Evolutionary conservation across 2,329 filamentous ascomycete genomes (phyloP).

Genomic region (Exutisphaerella laricina): DNA sequence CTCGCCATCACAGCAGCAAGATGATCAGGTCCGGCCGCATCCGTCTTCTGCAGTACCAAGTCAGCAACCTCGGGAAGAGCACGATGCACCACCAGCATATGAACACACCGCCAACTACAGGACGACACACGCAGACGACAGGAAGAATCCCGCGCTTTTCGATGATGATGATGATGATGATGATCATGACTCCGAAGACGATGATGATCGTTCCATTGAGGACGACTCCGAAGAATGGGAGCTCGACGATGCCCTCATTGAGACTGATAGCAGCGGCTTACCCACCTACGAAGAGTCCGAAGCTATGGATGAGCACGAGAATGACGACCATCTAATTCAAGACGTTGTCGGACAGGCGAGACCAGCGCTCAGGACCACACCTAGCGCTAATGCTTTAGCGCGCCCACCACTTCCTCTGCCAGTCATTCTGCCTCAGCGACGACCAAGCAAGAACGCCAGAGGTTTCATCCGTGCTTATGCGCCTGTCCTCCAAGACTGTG

Average conservation of each 20-base stretch:
- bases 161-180: constrained; percentile 4
- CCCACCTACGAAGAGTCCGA: constrained; percentile 29
- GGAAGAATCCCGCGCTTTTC: background rate
- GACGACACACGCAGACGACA: background rate
- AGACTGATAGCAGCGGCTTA: constrained; percentile 14
- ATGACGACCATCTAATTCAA: constrained; percentile 22
- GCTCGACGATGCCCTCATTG: constrained; percentile 27
- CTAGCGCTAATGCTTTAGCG: background rate
- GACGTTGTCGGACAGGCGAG: constrained; percentile 14
- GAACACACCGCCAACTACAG: background rate
- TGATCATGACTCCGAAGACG: constrained; percentile 12
- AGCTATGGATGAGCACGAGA: constrained; percentile 11
- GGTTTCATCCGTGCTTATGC: constrained; percentile 53
- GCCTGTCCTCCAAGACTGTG: constrained; percentile 42
- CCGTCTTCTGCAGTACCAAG: background rate
- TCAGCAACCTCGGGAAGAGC: background rate
- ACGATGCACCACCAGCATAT: constrained; percentile 12
- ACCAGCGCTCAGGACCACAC: background rate
- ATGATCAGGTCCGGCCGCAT: too few species aligned
- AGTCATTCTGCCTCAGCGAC: constrained; percentile 49
- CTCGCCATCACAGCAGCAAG: constrained; percentile 11
- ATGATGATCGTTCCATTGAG: constrained; percentile 16
- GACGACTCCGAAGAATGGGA: constrained; percentile 31
- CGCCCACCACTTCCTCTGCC: constrained; percentile 36
- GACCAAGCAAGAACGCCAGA: constrained; percentile 44